A percentile compares a stretch with the other conserved stretches of the same genome.
Evolutionary conservation across 352 stramenopile genomes (phyloP).

Genomic region (Phytophthora megakarya): DNA sequence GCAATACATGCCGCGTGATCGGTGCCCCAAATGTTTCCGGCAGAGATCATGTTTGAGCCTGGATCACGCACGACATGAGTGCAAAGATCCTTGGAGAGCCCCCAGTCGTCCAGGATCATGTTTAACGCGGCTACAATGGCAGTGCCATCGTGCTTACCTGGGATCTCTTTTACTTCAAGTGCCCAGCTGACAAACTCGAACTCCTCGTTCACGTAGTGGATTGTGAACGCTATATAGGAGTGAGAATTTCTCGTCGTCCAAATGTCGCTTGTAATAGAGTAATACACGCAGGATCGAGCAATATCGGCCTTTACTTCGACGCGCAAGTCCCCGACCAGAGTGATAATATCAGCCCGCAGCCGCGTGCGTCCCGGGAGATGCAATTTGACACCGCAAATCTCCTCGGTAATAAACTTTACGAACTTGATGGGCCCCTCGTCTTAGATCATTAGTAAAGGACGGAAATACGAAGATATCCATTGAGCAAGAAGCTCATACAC

Average conservation of each 20-base stretch:
- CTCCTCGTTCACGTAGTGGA: constrained; percentile 8
- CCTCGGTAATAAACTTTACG: no score
- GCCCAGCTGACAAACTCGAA: constrained; percentile 12
- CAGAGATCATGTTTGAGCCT: constrained; percentile 13
- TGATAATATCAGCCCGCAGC: no score
- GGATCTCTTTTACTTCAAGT: constrained; percentile 8
- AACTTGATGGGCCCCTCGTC: no score
- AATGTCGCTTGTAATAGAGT: constrained; percentile 20
- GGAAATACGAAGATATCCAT: no score
- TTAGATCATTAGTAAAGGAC: no score
- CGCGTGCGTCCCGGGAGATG: no score
- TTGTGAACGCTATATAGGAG: constrained; percentile 16
- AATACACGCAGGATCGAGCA: constrained; percentile 3
- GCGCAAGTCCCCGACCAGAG: no score
- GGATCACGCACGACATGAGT: constrained; percentile 6
- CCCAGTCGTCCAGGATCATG: constrained; percentile 7
- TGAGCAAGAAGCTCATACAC: no score
- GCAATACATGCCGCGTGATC: constrained; percentile 12
- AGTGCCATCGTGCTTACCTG: constrained; percentile 10
- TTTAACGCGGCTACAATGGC: constrained; percentile 10
- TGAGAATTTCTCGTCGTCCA: constrained; percentile 16
- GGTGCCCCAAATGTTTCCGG: constrained; percentile 1
- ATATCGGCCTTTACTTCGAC: not conserved
- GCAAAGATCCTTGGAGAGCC: not conserved
- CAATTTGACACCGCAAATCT: no score